These are phyloP conservation scores for Collybiopsis confluens DNA, from an alignment of 768 basidiomycete species.

Conservation along the genomic window DNA sequence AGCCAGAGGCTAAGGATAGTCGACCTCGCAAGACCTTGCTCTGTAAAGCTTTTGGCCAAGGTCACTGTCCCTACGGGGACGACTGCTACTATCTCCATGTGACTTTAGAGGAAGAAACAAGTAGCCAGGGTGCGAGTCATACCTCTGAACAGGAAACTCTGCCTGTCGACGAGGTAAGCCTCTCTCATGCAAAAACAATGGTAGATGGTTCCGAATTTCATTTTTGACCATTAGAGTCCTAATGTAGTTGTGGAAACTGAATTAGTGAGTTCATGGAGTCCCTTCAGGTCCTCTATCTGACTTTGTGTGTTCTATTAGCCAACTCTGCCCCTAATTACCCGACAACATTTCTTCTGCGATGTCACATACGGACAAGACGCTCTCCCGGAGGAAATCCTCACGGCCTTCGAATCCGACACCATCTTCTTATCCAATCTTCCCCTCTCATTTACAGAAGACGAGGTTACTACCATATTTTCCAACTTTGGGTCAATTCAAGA, in stretches of 20 bases:
- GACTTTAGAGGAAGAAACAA: slow-evolving; percentile 12
- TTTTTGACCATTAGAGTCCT: too few species aligned
- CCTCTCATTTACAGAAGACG: neutral
- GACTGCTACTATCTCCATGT: slow-evolving; percentile 26
- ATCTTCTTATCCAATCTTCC: slow-evolving; percentile 4
- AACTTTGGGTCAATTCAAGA: slow-evolving; percentile 4
- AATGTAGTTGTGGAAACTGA: neutral
- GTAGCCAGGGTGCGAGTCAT: neutral
- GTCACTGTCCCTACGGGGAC: slow-evolving; percentile 26
- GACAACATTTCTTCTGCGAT: slow-evolving; percentile 3
- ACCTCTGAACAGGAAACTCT: neutral
- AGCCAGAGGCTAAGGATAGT: neutral
- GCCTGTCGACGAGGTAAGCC: neutral
- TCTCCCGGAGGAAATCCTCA: slow-evolving; percentile 6
- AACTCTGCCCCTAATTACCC: neutral
- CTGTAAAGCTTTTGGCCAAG: slow-evolving; percentile 32
- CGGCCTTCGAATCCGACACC: slow-evolving; percentile 9
- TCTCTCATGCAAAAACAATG: neutral
- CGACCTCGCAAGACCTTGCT: slow-evolving; percentile 15
- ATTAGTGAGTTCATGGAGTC: neutral
- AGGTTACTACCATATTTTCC: neutral
- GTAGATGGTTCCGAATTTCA: too few species aligned
- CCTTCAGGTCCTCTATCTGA: neutral
- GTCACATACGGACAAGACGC: slow-evolving; percentile 9
- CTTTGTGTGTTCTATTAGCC: neutral